A percentile compares a stretch with the other conserved stretches of the same genome.
phyloP scores from a whole-genome alignment of 805 yeast genomes.

The Suhomyces pyralidae region DNA sequence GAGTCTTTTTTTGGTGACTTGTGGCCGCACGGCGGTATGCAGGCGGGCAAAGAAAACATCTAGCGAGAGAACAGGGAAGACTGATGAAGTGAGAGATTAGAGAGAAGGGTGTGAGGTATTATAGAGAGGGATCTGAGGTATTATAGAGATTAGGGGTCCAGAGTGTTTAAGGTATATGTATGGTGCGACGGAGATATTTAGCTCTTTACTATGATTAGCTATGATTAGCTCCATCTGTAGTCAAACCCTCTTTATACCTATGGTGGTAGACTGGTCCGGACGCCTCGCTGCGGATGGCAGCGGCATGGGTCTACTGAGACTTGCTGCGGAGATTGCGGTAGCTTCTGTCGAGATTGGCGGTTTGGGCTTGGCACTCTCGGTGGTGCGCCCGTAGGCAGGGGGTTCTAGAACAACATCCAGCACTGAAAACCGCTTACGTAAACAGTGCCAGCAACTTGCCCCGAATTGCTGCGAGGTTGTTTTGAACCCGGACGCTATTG shows the following conservation, averaged over 20 bases:
- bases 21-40: slow-evolving; percentile 1
- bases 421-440: neutral
- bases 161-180: neutral
- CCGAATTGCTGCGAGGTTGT: neutral
- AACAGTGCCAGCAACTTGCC: neutral
- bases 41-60: no score
- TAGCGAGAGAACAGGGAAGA: no score
- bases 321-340: neutral
- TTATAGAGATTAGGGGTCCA: no score
- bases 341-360: neutral
- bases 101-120: no score
- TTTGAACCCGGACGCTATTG: neutral
- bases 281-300: neutral
- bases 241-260: no score
- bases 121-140: no score
- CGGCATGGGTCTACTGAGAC: neutral
- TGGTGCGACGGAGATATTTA: no score
- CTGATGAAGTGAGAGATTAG: no score
- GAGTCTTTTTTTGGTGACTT: slow-evolving; percentile 1
- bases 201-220: no score
- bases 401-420: neutral
- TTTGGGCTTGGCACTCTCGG: no score
- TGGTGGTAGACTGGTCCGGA: neutral
- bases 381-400: neutral
- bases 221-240: no score